Percentiles rank a stretch among this genome's conserved stretches.
Conservation (phyloP, 805 yeast genomes). For the Teunomyces stri region DNA sequence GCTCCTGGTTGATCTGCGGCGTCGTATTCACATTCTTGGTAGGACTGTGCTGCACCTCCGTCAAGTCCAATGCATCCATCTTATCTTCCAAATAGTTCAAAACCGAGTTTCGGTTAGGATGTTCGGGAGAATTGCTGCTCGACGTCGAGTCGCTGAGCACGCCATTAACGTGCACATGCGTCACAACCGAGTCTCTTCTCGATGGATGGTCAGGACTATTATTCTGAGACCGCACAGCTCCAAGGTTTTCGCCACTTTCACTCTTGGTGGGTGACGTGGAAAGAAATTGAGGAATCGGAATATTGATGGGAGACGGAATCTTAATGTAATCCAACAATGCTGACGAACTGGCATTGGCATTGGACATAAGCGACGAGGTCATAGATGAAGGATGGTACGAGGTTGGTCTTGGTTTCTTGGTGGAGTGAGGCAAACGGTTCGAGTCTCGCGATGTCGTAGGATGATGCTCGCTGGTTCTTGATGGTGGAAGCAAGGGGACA, state of each 20-base stretch:
- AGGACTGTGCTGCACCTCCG: constrained; percentile 28
- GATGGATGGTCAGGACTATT: constrained; percentile 16
- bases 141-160: constrained; percentile 26
- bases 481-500: constrained; percentile 9
- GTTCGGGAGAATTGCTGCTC: constrained; percentile 13
- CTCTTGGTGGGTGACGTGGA: constrained; percentile 37
- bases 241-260: constrained; percentile 21
- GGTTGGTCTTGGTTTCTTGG: constrained; percentile 74
- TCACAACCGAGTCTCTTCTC: constrained; percentile 40
- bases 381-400: constrained; percentile 72
- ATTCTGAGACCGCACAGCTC: constrained; percentile 6
- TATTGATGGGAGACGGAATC: constrained; percentile 30
- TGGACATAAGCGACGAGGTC: constrained; percentile 26
- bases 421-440: constrained; percentile 41
- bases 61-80: constrained; percentile 40
- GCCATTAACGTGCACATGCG: constrained; percentile 44
- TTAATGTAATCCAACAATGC: constrained; percentile 33
- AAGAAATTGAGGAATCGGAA: constrained; percentile 33
- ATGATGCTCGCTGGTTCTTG: constrained; percentile 7
- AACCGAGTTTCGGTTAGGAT: constrained; percentile 33
- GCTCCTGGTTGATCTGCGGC: constrained; percentile 31
- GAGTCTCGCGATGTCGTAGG: constrained; percentile 18
- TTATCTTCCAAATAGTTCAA: constrained; percentile 44
- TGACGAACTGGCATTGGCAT: constrained; percentile 12
- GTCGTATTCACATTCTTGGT: constrained; percentile 14